These are phyloP conservation scores for Spirogloea muscicola DNA, from an alignment of 139 green algal species.

Conservation along the genomic window DNA sequence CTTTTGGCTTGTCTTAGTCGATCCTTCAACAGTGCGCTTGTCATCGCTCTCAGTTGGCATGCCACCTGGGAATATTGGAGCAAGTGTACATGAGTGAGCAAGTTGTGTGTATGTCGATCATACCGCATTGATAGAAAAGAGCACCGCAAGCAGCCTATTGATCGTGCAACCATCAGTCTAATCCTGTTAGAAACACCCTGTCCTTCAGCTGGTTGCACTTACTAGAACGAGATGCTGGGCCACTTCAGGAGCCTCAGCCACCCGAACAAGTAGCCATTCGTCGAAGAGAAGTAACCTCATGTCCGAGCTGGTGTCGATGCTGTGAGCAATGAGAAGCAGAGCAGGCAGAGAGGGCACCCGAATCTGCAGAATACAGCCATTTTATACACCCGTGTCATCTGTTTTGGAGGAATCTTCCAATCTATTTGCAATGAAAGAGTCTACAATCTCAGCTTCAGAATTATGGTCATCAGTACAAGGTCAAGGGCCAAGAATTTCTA, in stretches of 20 bases:
- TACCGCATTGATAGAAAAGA: not conserved
- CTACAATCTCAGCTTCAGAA: not conserved
- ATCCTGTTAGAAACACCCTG: too few relatives aligned
- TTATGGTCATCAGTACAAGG: not conserved
- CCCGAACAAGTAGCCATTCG: slow-evolving; percentile 27
- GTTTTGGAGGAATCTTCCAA: not conserved
- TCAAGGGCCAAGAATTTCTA: not conserved
- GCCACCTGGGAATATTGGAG: not conserved
- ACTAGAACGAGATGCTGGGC: slow-evolving; percentile 12
- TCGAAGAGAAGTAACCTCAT: slow-evolving; percentile 4
- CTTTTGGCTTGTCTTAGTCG: not conserved
- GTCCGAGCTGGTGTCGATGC: slow-evolving; percentile 13
- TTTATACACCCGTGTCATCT: not conserved
- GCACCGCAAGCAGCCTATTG: too few relatives aligned
- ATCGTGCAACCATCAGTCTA: too few relatives aligned
- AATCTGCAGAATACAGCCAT: slow-evolving; percentile 1
- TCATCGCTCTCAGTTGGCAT: slow-evolving; percentile 1
- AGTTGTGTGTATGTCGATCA: not conserved
- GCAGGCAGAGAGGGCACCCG: slow-evolving; percentile 11
- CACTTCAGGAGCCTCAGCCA: not conserved
- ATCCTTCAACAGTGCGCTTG: not conserved
- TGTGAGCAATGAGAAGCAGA: slow-evolving; percentile 19
- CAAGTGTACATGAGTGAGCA: not conserved
- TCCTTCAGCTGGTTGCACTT: too few relatives aligned
- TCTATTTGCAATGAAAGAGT: not conserved